These are phyloP conservation scores for Ichthyophthirius multifiliis DNA, from an alignment of 169 alveolate genomes.

Conservation along the genomic window DNA sequence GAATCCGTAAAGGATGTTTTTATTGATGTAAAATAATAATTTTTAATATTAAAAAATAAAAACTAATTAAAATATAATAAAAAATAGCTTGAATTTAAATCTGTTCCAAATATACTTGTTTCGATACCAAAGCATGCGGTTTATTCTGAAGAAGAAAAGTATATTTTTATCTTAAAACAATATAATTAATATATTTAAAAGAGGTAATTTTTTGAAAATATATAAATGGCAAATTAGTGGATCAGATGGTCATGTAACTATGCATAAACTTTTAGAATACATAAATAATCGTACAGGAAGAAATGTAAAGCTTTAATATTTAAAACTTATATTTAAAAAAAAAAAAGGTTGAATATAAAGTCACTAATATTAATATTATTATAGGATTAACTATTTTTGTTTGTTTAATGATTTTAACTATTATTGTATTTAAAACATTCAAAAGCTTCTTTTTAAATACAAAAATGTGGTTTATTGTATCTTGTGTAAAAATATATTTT, in stretches of 20 bases:
- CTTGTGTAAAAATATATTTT: not conserved
- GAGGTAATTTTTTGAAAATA: constrained; percentile 42
- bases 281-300: constrained; percentile 59
- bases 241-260: constrained; percentile 52
- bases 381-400: constrained; percentile 44
- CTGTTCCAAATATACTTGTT: constrained; percentile 58
- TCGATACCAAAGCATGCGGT: constrained; percentile 49
- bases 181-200: constrained; percentile 28
- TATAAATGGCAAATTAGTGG: constrained; percentile 44
- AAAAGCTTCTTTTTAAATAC: constrained; percentile 53
- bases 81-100: constrained; percentile 44
- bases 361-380: constrained; percentile 42
- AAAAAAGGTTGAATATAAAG: constrained; percentile 14
- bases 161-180: not conserved
- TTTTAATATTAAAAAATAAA: not conserved
- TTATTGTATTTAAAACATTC: constrained; percentile 22
- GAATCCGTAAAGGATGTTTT: constrained; percentile 36
- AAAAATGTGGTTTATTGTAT: constrained; percentile 52
- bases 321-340: not conserved
- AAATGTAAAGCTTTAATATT: constrained; percentile 9
- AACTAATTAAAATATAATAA: not conserved
- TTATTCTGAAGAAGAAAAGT: constrained; percentile 32
- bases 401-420: constrained; percentile 22
- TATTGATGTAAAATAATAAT: not conserved
- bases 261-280: constrained; percentile 57